These are phyloP conservation scores for Tubosaeta brunneosetosa DNA, from an alignment of 768 basidiomycete species.

Conservation along the genomic window DNA sequence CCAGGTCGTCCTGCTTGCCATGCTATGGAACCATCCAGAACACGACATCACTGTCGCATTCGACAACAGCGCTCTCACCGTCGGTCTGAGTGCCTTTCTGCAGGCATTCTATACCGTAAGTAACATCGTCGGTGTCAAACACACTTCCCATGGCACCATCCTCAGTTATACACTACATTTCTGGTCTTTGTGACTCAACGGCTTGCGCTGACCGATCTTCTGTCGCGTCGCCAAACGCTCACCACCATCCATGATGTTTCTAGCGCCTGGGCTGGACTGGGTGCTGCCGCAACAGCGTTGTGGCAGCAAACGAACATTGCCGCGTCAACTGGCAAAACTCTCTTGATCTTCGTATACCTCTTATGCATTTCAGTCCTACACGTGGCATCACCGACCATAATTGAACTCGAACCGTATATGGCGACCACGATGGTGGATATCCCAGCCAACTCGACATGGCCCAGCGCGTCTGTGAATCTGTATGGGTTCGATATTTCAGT, in stretches of 20 bases:
- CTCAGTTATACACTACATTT: not conserved
- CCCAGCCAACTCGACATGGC: not conserved
- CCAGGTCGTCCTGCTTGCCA: not conserved
- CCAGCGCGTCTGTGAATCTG: not conserved
- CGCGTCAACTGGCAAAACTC: not conserved
- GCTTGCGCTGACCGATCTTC: not conserved
- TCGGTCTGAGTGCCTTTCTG: not conserved
- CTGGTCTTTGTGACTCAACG: not conserved
- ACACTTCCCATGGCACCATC: not conserved
- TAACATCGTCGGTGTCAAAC: not conserved
- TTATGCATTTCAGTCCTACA: not conserved
- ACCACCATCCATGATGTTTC: not conserved
- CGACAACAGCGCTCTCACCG: not conserved
- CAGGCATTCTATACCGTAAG: not conserved
- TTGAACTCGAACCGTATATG: not conserved
- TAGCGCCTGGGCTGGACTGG: not conserved
- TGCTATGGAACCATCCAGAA: not conserved
- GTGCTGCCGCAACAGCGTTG: not conserved
- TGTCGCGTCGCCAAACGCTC: not conserved
- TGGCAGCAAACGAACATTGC: not conserved
- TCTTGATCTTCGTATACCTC: not conserved
- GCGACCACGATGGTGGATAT: not conserved
- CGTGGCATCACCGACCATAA: not conserved
- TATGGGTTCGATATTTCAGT: not conserved
- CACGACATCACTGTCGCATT: not conserved